Evolutionary conservation across 1,284 basidiomycete species (phyloP), one percentile per base, ranked within the genome.

Genomic region (Cystobasidium slooffiae): DNA sequence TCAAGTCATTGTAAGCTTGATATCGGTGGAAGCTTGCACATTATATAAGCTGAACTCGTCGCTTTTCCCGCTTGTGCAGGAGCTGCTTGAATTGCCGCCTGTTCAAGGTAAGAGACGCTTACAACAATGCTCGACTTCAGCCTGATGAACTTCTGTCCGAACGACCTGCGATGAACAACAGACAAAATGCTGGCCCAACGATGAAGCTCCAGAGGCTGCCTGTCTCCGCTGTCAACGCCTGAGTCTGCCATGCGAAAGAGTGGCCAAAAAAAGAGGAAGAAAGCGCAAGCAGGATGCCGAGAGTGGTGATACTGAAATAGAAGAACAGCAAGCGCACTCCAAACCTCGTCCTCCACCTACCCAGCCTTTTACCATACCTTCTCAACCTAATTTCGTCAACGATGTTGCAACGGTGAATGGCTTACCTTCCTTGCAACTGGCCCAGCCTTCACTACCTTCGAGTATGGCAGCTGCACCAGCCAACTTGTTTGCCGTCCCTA

Each of bases 161-260:
- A 14, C 46, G 3, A 49, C 12, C 46, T 49, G 14, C n/a, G 6
- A 14, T 49, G 46, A 3, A 49, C 46, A 14, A 3, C 46, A 49
- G 46, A 49, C 46, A 12, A 49, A 49, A n/a, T 49, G 46, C 46
- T 49, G 46, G 46, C 46, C 46, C n/a, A n/a, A 49, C 46, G n/a
- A 14, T n/a, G 46, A 49, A 49, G 12, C 46, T 14, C 46, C 46
- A 14, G 46, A 49, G 12, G 46, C 46, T 49, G 46, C 46, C 46
- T 49, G 46, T 49, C 46, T 49, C n/a, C 46, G 46, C 14, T 49
- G 46, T n/a, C 46, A 49, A 49, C 46, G 46, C 14, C 46, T 49
- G 14, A 49, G 14, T 12, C 6, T 49, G 12, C 46, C 46, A 3
- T 49, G 46, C 46, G 46, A 49, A 49, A 49, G 46, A n/a, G 46